Evolutionary conservation across 2,329 filamentous ascomycete species (phyloP), one percentile per base, ranked within the genome.

Genomic region (Penicillium sp.): DNA sequence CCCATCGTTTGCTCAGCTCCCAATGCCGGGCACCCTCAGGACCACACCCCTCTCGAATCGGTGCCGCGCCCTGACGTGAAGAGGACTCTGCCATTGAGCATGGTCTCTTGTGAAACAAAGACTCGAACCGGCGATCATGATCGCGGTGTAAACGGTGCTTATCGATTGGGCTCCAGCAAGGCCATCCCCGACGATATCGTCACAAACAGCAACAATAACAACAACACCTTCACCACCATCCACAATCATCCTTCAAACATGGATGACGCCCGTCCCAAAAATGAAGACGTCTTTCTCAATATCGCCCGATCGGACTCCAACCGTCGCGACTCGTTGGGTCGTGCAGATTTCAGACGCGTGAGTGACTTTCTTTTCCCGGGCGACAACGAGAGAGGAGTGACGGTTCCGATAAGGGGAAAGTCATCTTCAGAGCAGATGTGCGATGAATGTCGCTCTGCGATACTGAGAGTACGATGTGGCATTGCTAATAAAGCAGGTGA

Each of bases 261-360:
- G 35, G 69, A 73, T 34, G 69, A 73, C 37, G 50, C 57, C 34
- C 63, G 63, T 38, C 62, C 61, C 27, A 69, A 66, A 49, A 71
- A 66, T 49, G 72, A 73, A 45, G 72, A 75, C 59, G 56, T 75
- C 27, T 75, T 74, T 51, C 55, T 75, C 46, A 74, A 75, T 50
- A 74, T 75, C 49, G 72, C 72, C 9, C 67, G 67, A 52, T 63
- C 67, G 4, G 70, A 71, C 45, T 68, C 67, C 5, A 57, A 47
- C 36, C 67, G 66, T 49, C 67, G 66, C 42, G 64, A 67, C 43
- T 69, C 68, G 13, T 39, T 68, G 25, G 59, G 62, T 34, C 66
- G 63, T 39, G 64, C 66, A n/a, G 68, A 70, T 46, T 63, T 68
- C 34, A 63, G 66, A 57, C 59, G 67, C 47, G 68, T 71, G 56